A percentile compares a stretch with the other conserved stretches of the same genome.
These are phyloP conservation scores for Chlorella sp. DNA, from an alignment of 139 green algal genomes.

Conservation along the genomic window DNA sequence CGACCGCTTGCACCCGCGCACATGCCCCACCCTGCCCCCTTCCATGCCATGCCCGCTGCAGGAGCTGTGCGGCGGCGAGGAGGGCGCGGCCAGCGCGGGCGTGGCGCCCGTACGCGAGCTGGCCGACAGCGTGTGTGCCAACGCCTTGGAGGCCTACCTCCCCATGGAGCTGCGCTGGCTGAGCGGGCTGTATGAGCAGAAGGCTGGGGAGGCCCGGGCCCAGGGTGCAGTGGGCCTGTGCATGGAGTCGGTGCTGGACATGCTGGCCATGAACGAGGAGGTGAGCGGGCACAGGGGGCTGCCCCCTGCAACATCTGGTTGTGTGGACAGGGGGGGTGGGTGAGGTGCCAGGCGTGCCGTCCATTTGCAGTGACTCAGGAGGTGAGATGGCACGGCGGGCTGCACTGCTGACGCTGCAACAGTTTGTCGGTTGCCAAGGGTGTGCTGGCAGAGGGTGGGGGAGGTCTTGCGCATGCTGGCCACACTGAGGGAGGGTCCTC, in stretches of 20 bases:
- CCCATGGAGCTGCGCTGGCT: conserved; percentile 72
- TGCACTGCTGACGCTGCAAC: no score
- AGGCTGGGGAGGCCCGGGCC: not conserved
- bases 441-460: no score
- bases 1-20: not conserved
- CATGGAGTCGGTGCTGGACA: conserved; percentile 44
- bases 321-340: no score
- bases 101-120: conserved; percentile 37
- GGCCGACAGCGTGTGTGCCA: conserved; percentile 54
- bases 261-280: conserved; percentile 61
- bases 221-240: conserved; percentile 29
- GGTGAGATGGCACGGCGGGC: not conserved
- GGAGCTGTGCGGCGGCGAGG: conserved; percentile 23
- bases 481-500: no score
- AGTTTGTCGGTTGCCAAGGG: no score
- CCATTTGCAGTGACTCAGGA: not conserved
- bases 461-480: no score
- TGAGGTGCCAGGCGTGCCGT: no score
- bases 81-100: not conserved
- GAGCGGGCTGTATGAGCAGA: conserved; percentile 37
- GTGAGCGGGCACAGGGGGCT: not conserved
- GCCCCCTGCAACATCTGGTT: no score
- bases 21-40: not conserved
- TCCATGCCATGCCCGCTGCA: not conserved
- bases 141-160: conserved; percentile 54